Evolutionary conservation across 1,284 basidiomycete genomes (phyloP).

Genomic region (Wolfiporia cocos): DNA sequence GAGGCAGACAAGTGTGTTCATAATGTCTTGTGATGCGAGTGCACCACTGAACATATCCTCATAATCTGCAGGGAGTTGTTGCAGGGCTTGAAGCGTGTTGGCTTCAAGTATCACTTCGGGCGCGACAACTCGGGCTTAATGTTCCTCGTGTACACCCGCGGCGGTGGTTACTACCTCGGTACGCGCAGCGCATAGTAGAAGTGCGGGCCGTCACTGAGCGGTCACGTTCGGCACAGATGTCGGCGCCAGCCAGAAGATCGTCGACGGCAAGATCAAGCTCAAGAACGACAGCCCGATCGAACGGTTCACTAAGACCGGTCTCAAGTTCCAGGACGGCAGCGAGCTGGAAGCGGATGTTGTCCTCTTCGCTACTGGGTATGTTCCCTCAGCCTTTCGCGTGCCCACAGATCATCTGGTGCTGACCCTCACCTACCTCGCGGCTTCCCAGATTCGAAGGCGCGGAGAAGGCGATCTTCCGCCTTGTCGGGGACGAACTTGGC

Average conservation of each 20-base stretch:
- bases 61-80: slow-evolving; percentile 41
- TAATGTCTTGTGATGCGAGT: background rate
- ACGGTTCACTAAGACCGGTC: slow-evolving; percentile 45
- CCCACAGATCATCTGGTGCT: no score
- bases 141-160: slow-evolving; percentile 32
- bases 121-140: slow-evolving; percentile 48
- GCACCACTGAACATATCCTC: background rate
- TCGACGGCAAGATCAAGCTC: slow-evolving; percentile 70
- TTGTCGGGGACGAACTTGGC: slow-evolving; percentile 45
- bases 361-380: slow-evolving; percentile 60
- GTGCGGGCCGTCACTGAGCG: no score
- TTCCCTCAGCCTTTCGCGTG: no score
- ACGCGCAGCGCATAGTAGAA: no score
- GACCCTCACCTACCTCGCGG: no score
- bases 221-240: no score
- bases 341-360: slow-evolving; percentile 63
- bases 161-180: slow-evolving; percentile 40
- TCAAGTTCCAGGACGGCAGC: slow-evolving; percentile 63
- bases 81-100: slow-evolving; percentile 48
- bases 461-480: slow-evolving; percentile 31
- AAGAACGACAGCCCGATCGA: slow-evolving; percentile 58
- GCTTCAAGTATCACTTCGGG: slow-evolving; percentile 55
- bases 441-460: slow-evolving; percentile 39
- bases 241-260: slow-evolving; percentile 59
- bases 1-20: slow-evolving; percentile 42